Evolutionary conservation across 2,329 filamentous ascomycete species (phyloP), one percentile per base, ranked within the genome.

Genomic region (Aureobasidium sp.): DNA sequence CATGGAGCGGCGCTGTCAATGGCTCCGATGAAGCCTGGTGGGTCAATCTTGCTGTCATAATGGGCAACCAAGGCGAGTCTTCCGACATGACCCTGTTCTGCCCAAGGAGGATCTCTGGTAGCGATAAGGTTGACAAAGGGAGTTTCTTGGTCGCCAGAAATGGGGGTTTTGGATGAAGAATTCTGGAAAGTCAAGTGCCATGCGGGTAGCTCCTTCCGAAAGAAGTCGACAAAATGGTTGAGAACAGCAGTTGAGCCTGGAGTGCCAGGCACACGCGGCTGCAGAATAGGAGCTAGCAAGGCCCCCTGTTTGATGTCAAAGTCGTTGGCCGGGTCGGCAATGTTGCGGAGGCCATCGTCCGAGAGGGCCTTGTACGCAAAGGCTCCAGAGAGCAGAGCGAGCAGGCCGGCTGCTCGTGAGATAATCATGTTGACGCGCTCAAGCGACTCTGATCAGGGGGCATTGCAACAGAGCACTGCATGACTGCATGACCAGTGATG

Each of bases 1-100:
- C 93, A 97, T 10, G 94, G 92, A 21, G 90, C 94, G 1, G 94
- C 94, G 68, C 91, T 96, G 71, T 99, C 94, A 15, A 86, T 95
- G 0, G 93, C 94, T 0, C 94, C 94, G 63, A 99, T 89, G 72
- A 99, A 99, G 0, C 91, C 93, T 64, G 86, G 77, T 0, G 92
- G 93, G 30, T 79, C 79, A 62, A 88, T 81, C 75, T 96, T 89
- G 71, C 86, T 92, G 69, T 99, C 94, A 73, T 96, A 97, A 72
- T 99, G 94, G 44, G 94, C 94, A 7, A 93, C 94, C 60, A 99
- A 81, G 15, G 91, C 93, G 70, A 97, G 77, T 53, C 91, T 80
- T 45, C 87, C 86, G 2, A 94, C 86, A 67, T 97, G 87, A 1
- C 92, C 93, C 0, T 77, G 74, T 6, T 80, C 76, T 0, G 86